Conservation (phyloP, 306 rosid species). For the Fagus crenata region DNA sequence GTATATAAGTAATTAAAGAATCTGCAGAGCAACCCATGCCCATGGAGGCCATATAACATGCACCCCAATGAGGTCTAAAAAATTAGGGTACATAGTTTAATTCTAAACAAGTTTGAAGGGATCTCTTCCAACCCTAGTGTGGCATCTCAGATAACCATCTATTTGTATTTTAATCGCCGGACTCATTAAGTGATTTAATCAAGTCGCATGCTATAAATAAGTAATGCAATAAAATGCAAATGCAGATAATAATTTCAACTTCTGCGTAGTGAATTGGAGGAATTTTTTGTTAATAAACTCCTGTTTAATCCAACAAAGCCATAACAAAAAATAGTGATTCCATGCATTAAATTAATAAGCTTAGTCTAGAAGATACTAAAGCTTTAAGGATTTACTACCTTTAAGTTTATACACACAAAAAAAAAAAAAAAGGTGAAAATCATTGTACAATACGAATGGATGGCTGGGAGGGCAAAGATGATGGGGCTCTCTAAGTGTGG, state of each 20-base stretch:
- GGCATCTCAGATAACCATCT: too few relatives aligned
- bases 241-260: too few relatives aligned
- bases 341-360: not conserved
- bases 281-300: not conserved
- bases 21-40: not conserved
- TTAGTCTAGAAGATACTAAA: too few relatives aligned
- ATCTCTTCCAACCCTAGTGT: too few relatives aligned
- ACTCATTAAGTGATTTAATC: too few relatives aligned
- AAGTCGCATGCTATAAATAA: too few relatives aligned
- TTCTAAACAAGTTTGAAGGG: too few relatives aligned
- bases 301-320: not conserved
- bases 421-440: not conserved
- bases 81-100: not conserved
- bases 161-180: too few relatives aligned
- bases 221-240: too few relatives aligned
- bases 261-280: too few relatives aligned
- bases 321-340: not conserved
- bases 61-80: not conserved
- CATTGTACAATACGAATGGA: not conserved
- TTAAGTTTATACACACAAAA: too few relatives aligned
- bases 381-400: not conserved
- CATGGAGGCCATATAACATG: constrained; percentile 1
- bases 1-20: not conserved
- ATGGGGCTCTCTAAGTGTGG: not conserved
- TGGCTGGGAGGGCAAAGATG: not conserved